A percentile compares a stretch with the other conserved stretches of the same genome.
These are phyloP conservation scores for Hordeum marinum DNA, from an alignment of 176 grass and related monocot species.

Conservation along the genomic window DNA sequence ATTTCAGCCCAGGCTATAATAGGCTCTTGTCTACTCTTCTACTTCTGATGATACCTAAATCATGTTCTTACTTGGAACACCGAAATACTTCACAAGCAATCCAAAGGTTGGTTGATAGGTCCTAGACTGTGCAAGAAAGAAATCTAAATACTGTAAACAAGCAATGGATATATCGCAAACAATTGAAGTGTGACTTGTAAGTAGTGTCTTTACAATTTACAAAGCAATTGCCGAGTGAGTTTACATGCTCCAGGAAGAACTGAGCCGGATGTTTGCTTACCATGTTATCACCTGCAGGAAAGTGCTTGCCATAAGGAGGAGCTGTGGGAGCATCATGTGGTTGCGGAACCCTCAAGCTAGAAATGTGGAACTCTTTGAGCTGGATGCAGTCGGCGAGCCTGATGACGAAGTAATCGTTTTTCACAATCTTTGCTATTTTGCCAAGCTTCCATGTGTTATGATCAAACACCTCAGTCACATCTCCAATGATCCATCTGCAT, in stretches of 20 bases:
- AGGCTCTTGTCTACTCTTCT: not conserved
- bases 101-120: not conserved
- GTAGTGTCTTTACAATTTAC: not conserved
- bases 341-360: conserved; percentile 41
- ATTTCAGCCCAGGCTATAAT: not conserved
- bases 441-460: conserved; percentile 54
- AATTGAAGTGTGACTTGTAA: not conserved
- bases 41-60: not conserved
- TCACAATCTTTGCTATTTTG: conserved; percentile 56
- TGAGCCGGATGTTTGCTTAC: not conserved
- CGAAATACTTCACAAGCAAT: not conserved
- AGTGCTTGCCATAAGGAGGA: conserved; percentile 11
- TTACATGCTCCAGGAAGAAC: not conserved
- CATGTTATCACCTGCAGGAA: conserved; percentile 25
- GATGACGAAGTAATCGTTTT: conserved; percentile 41
- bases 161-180: not conserved
- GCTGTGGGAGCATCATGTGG: conserved; percentile 16
- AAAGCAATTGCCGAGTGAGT: not conserved
- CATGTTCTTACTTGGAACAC: not conserved
- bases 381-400: conserved; percentile 56
- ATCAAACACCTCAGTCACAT: conserved; percentile 64
- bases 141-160: not conserved
- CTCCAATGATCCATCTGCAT: conserved; percentile 62
- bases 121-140: not conserved
- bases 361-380: conserved; percentile 60